Evolutionary conservation across 2,329 filamentous ascomycete species (phyloP).

Genomic region (Microthyrium microscopicum): DNA sequence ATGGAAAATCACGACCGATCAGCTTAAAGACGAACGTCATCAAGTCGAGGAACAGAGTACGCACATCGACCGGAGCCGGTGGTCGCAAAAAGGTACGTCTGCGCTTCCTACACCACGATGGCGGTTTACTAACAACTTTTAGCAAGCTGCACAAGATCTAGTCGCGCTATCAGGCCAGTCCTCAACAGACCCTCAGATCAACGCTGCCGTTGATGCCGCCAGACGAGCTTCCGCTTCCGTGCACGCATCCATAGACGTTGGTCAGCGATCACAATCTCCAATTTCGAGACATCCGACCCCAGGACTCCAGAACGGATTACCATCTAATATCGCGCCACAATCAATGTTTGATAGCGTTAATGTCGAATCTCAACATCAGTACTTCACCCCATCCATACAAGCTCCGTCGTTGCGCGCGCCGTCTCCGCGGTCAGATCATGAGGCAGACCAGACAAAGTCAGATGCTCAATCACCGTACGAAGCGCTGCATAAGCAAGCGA

Average conservation of each 20-base stretch:
- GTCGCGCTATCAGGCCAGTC: no score
- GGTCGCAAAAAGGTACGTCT: conserved; percentile 64
- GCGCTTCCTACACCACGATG: neutral
- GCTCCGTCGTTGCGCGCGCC: no score
- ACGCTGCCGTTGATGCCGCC: no score
- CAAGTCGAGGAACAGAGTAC: conserved; percentile 96
- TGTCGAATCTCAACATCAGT: no score
- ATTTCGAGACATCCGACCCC: conserved; percentile 68
- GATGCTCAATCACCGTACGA: conserved; percentile 32
- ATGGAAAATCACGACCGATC: conserved; percentile 82
- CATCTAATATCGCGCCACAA: conserved; percentile 54
- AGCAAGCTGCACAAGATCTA: no score
- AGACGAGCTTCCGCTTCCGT: no score
- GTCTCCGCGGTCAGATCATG: no score
- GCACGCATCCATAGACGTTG: no score
- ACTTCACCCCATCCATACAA: no score
- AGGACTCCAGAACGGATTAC: conserved; percentile 42
- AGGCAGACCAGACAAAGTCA: no score
- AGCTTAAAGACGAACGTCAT: conserved; percentile 98
- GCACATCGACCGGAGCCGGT: conserved; percentile 41
- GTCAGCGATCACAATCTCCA: conserved; percentile 62
- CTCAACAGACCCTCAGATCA: no score
- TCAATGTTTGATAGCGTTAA: conserved; percentile 60
- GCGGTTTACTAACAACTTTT: no score
- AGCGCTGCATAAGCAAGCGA: conserved; percentile 62